Conservation (phyloP, 2,329 filamentous ascomycete species). For the Fusarium chuoi region DNA sequence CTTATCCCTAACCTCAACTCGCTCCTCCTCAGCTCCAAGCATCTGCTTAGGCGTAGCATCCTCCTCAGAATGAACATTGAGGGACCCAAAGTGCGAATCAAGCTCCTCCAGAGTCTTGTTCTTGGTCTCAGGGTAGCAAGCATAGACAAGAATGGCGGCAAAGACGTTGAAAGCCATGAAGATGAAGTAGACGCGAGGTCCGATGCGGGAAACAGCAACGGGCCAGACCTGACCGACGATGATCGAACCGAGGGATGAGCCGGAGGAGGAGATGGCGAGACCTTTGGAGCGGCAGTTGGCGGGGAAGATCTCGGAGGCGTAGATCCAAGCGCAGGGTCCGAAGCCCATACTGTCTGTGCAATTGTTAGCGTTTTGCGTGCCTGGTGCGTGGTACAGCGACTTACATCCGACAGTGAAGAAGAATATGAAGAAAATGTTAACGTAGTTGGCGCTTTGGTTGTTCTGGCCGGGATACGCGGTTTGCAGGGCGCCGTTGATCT, state of each 20-base stretch:
- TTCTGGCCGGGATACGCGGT: conserved; percentile 12
- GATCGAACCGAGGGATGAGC: conserved; percentile 10
- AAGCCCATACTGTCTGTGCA: conserved; percentile 17
- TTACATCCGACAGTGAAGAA: conserved; percentile 20
- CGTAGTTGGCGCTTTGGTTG: conserved; percentile 13
- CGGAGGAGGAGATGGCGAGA: conserved; percentile 14
- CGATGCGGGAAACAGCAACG: not conserved
- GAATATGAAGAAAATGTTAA: conserved; percentile 23
- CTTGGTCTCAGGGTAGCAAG: conserved; percentile 19
- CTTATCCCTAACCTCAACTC: not conserved
- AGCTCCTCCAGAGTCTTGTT: conserved; percentile 13
- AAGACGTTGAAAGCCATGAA: conserved; percentile 21
- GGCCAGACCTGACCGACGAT: conserved; percentile 22
- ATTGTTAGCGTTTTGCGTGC: too few relatives aligned
- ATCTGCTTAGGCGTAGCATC: conserved; percentile 20
- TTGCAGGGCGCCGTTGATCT: conserved; percentile 19
- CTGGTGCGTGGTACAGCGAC: not conserved
- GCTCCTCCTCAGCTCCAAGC: conserved; percentile 7
- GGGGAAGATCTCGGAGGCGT: conserved; percentile 21
- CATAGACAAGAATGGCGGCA: conserved; percentile 7
- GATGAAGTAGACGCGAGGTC: conserved; percentile 12
- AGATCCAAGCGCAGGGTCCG: conserved; percentile 16
- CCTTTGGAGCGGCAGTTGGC: conserved; percentile 20
- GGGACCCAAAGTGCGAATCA: conserved; percentile 16
- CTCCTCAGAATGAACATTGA: conserved; percentile 18